phyloP scores from a whole-genome alignment of 148 eudicot genomes.

The Arbutus unedo region DNA sequence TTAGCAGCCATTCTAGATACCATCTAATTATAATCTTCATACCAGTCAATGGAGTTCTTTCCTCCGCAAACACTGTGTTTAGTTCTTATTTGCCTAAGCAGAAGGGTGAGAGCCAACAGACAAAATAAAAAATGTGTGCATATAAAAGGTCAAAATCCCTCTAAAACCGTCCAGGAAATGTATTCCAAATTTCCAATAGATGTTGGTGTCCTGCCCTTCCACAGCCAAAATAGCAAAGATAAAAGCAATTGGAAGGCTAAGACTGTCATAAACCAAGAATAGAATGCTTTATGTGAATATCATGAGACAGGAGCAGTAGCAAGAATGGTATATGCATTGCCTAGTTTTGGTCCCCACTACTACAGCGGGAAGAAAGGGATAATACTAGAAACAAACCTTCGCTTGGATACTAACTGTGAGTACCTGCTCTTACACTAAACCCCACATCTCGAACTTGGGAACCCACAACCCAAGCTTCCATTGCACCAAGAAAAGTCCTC shows the following conservation, averaged over 20 bases:
- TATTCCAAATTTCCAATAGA: neutral
- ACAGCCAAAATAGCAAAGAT: neutral
- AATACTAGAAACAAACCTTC: neutral
- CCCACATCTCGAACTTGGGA: neutral
- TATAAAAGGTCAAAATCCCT: neutral
- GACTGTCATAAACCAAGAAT: neutral
- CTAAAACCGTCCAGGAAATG: neutral
- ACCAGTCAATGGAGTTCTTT: neutral
- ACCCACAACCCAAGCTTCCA: neutral
- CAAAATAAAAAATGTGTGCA: neutral
- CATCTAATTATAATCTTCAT: neutral
- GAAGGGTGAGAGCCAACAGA: neutral
- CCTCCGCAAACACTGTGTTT: neutral
- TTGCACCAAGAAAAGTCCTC: neutral
- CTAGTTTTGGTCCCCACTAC: neutral
- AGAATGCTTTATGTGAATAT: neutral
- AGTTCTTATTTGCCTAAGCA: neutral
- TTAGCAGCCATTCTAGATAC: neutral
- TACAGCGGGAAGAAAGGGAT: too few species aligned
- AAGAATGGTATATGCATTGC: neutral
- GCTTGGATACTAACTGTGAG: neutral
- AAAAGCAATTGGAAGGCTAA: neutral
- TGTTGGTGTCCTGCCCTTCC: neutral
- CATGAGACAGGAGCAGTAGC: neutral
- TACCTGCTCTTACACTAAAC: neutral